Evolutionary conservation across 257 asterid species (phyloP), one percentile per base, ranked within the genome.

Genomic region (Oldenlandia corymbosa): DNA sequence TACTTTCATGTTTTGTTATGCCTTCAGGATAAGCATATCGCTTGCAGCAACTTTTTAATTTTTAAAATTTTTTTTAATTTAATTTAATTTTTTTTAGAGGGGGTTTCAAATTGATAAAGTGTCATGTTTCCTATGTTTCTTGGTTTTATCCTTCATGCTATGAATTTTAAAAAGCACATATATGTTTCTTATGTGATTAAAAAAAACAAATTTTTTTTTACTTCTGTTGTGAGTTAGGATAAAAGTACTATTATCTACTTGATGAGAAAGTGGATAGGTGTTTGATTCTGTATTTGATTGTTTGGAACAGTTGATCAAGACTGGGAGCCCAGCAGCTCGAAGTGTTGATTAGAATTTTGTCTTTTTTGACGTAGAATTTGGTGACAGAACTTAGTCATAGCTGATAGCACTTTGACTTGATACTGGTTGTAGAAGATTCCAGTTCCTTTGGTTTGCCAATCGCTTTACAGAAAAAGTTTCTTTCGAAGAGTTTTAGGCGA

Each of bases 281-380:
- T n/a, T n/a, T n/a, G n/a, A n/a, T n/a, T n/a, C n/a, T n/a, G n/a
- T n/a, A n/a, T n/a, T n/a, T n/a, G n/a, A n/a, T n/a, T 45, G 70
- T 79, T 73, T 72, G 82, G 52, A 76, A 69, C 94, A 87, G 97
- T 73, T 85, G 65, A 81, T 83, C 78, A 90, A 73, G 80, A 78
- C 59, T 60, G 75, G 88, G 77, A 73, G 56, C 71, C 83, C 88
- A n/a, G 83, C 75, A 14, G 70, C 74, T 78, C 82, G 64, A 68
- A 79, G 71, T 70, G 83, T 75, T 68, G 81, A 83, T 66, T 78
- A 75, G 78, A 75, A 64, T 73, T 67, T 66, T 60, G 62, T 63
- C 67, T 41, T 64, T 66, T 43, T 69, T 73, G 14, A 16, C 49
- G 28, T 20, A 21, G 43, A 51, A 41, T 37, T 62, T 30, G 21